Percentiles rank a stretch among this genome's conserved stretches.
These are phyloP conservation scores for Parmelia sp. DNA, from an alignment of 495 filamentous ascomycete species.

Conservation along the genomic window DNA sequence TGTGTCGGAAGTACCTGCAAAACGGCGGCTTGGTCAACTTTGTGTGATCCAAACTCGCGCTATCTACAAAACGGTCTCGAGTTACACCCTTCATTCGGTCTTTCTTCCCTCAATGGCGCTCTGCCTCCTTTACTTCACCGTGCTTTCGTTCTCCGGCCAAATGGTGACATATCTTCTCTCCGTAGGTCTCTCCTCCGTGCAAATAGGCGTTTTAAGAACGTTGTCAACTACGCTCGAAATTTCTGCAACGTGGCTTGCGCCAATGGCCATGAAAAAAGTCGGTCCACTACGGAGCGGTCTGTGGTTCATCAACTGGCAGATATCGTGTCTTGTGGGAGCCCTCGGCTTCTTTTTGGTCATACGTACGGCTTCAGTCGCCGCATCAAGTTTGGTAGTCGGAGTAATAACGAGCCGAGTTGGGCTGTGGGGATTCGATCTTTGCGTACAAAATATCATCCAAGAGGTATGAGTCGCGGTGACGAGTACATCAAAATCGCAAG, in stretches of 20 bases:
- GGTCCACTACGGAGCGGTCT: conserved; percentile 53
- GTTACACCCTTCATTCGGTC: conserved; percentile 17
- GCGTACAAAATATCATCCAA: conserved; percentile 58
- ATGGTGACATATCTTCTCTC: conserved; percentile 26
- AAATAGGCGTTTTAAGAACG: conserved; percentile 15
- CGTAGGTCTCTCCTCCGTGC: conserved; percentile 11
- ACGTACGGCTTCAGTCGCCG: conserved; percentile 31
- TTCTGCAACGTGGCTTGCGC: conserved; percentile 24
- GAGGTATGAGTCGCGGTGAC: conserved; percentile 41
- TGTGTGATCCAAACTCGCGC: not conserved
- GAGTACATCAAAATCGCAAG: not conserved
- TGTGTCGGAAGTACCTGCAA: not conserved
- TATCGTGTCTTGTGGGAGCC: conserved; percentile 42
- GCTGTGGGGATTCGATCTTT: conserved; percentile 63
- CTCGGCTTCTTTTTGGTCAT: conserved; percentile 38
- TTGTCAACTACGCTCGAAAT: conserved; percentile 17
- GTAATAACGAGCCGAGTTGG: conserved; percentile 56
- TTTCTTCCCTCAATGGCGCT: conserved; percentile 23
- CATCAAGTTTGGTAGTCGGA: conserved; percentile 42
- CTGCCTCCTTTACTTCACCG: conserved; percentile 25
- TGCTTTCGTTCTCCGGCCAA: conserved; percentile 22
- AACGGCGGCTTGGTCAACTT: not conserved
- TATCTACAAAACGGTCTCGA: not conserved
- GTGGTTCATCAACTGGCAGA: conserved; percentile 61
- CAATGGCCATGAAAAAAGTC: conserved; percentile 44